Evolutionary conservation across 495 filamentous ascomycete species (phyloP), one percentile per base, ranked within the genome.

Genomic region (Hypomontagnella monticulosa): DNA sequence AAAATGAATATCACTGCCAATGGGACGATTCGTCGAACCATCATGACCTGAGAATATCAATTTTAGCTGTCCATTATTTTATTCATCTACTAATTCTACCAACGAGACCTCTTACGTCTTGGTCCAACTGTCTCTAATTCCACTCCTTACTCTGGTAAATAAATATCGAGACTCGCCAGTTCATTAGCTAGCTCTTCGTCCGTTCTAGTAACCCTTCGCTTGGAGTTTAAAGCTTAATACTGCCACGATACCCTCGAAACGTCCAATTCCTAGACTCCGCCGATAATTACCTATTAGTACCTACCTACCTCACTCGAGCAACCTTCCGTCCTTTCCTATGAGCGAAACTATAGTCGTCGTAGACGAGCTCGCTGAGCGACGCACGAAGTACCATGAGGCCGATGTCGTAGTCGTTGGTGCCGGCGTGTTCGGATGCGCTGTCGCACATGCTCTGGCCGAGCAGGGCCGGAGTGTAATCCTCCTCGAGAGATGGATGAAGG

Each of bases 381-480:
- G 81, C 49, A 42, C 70, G 6, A 57, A 72, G 36, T 73, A 77
- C 70, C 81, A 83, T 61, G 80, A 83, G 66, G 81, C 79, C 42
- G 95, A 99, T 68, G 85, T 97, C 33, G 88, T 97, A 27, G 88
- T 99, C 43, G 88, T 98, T 16, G 95, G 95, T 63, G 95, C 92
- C 0, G 95, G 95, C 49, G 83, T 98, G 54, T 83, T 97, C 40
- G 95, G 95, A 15, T 96, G 92, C 74, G 92, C 95, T 5, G 79
- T 93, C n/a, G 88, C 96, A 4, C 85, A 90, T 44, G 89, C 93
- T 27, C 85, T 94, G 36, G 88, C 88, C 10, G 85, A 85, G 43
- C 96, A 98, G 75, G 93, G 93, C 10, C 88, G 95, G 34, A 94
- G 89, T 72, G 93, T 99, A 12, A 84, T 97, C n/a, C 79, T 99